Evolutionary conservation across 106 monocot species (phyloP).

Genomic region (Cymbidium sinense): DNA sequence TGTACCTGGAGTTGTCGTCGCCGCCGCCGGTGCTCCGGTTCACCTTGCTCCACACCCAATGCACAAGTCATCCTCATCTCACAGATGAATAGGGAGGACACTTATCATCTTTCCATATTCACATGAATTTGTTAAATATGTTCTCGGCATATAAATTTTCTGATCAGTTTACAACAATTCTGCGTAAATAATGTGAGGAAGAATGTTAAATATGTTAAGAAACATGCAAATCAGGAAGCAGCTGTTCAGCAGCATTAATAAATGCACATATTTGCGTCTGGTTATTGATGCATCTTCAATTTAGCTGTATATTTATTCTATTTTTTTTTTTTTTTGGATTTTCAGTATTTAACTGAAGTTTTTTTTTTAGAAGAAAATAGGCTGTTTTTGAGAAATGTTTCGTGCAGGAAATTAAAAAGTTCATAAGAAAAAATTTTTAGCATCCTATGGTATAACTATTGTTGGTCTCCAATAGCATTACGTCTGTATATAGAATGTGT

Average conservation of each 20-base stretch:
- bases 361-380: too few species aligned
- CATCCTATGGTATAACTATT: too few species aligned
- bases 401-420: too few species aligned
- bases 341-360: too few species aligned
- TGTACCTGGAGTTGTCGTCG: conserved; percentile 12
- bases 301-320: too few species aligned
- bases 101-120: neutral
- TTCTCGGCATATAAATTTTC: neutral
- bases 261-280: neutral
- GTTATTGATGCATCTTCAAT: neutral
- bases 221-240: neutral
- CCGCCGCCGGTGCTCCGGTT: conserved; percentile 5
- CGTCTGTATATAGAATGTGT: too few species aligned
- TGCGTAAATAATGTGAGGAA: neutral
- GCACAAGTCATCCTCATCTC: conserved; percentile 3
- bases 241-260: neutral
- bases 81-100: conserved; percentile 7
- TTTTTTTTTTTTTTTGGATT: too few species aligned
- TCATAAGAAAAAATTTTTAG: too few species aligned
- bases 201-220: neutral
- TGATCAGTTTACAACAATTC: neutral
- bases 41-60: conserved; percentile 3
- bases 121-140: neutral
- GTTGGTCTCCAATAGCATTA: too few species aligned
- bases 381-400: too few species aligned